phyloP scores from a whole-genome alignment of 2,329 filamentous ascomycete genomes.

The Pseudogymnoascus sp. region DNA sequence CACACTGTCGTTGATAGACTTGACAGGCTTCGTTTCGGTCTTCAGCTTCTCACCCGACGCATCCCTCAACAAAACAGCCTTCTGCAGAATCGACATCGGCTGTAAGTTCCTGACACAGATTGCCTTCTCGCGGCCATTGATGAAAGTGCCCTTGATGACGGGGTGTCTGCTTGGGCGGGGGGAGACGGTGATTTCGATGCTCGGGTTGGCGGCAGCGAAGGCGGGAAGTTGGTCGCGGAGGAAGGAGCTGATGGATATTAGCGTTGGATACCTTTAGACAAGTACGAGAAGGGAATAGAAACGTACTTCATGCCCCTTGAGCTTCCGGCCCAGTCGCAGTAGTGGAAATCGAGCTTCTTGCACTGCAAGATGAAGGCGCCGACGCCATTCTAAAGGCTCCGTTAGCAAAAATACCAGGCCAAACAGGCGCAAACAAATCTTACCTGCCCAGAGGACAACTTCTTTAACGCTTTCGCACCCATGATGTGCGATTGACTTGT shows the following conservation, averaged over 20 bases:
- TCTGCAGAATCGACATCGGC: conserved; percentile 70
- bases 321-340: conserved; percentile 93
- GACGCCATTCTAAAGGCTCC: conserved; percentile 74
- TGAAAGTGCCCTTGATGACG: conserved; percentile 80
- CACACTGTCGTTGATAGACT: conserved; percentile 57
- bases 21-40: conserved; percentile 55
- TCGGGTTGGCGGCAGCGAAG: conserved; percentile 75
- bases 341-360: conserved; percentile 91
- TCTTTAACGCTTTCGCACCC: conserved; percentile 47
- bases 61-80: conserved; percentile 65
- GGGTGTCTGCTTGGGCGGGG: conserved; percentile 87
- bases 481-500: conserved; percentile 27
- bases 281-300: conserved; percentile 11
- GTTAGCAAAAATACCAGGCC: conserved; percentile 14
- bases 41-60: conserved; percentile 68
- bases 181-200: conserved; percentile 86
- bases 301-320: conserved; percentile 89
- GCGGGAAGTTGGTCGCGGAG: conserved; percentile 66
- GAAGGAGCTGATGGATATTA: conserved; percentile 54
- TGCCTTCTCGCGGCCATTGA: conserved; percentile 79
- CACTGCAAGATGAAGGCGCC: conserved; percentile 96
- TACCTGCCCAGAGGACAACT: conserved; percentile 48
- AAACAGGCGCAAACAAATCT: conserved; percentile 11
- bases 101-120: conserved; percentile 86
- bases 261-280: conserved; percentile 3